Percentiles rank a stretch among this genome's conserved stretches.
phyloP scores from a whole-genome alignment of 257 asterid species.

The Cinchona pubescens region DNA sequence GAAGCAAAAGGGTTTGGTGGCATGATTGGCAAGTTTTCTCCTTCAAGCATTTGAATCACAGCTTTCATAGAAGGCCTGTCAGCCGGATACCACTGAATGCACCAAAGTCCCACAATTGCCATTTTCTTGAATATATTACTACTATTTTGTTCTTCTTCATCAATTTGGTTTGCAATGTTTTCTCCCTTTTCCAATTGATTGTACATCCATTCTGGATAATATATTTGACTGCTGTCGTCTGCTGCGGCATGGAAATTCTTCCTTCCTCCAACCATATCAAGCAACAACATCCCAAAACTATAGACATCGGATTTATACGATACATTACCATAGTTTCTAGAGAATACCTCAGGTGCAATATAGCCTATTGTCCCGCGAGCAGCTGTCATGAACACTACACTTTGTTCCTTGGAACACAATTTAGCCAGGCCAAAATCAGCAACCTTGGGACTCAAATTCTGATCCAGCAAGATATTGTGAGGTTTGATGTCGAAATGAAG shows the following conservation, averaged over 20 bases:
- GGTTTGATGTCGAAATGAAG: conserved; percentile 72
- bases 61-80: conserved; percentile 71
- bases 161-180: conserved; percentile 50
- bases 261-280: conserved; percentile 66
- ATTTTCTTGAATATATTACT: conserved; percentile 47
- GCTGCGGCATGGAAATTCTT: conserved; percentile 29
- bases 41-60: conserved; percentile 70
- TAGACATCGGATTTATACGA: conserved; percentile 67
- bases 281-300: conserved; percentile 71
- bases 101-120: conserved; percentile 72
- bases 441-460: conserved; percentile 58
- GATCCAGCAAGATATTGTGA: conserved; percentile 62
- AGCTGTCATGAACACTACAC: conserved; percentile 62
- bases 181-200: conserved; percentile 67
- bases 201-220: conserved; percentile 78
- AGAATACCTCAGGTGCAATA: conserved; percentile 73
- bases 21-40: conserved; percentile 50
- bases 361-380: conserved; percentile 79
- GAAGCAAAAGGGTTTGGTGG: conserved; percentile 74
- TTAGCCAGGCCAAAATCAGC: conserved; percentile 78
- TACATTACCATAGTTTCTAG: conserved; percentile 70
- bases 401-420: conserved; percentile 58
- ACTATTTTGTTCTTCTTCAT: conserved; percentile 45
- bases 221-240: conserved; percentile 38
- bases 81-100: conserved; percentile 77